Evolutionary conservation across 441 rosid species (phyloP).

Genomic region (Eugenia klotzschiana): DNA sequence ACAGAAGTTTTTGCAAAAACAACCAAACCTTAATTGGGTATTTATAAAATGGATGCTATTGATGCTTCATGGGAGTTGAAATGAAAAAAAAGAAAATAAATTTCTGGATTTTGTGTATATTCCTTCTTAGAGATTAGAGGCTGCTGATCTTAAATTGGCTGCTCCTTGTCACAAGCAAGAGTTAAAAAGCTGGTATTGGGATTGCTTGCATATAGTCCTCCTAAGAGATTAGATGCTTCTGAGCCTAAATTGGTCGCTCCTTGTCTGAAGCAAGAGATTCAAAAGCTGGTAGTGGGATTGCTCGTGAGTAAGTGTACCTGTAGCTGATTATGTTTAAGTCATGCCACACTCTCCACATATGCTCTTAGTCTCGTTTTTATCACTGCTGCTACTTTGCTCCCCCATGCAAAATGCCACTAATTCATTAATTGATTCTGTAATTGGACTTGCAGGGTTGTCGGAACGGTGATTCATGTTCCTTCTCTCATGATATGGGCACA

Average conservation of each 20-base stretch:
- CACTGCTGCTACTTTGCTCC: background rate
- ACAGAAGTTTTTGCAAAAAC: background rate
- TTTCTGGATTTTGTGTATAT: background rate
- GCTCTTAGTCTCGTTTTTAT: background rate
- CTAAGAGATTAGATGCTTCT: background rate
- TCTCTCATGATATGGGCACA: slow-evolving; percentile 43
- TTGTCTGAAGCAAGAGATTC: background rate
- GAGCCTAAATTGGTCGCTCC: background rate
- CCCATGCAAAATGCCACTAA: background rate
- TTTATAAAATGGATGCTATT: background rate
- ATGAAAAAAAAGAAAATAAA: background rate
- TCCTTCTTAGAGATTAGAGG: background rate
- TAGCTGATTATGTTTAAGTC: background rate
- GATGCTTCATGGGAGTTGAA: background rate
- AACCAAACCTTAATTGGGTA: background rate
- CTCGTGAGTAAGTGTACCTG: background rate
- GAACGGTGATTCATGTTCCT: slow-evolving; percentile 55
- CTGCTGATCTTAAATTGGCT: background rate
- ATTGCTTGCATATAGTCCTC: background rate
- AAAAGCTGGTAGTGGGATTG: background rate
- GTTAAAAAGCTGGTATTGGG: background rate
- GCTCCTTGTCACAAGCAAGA: background rate
- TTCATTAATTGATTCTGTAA: background rate
- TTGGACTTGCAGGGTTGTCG: slow-evolving; percentile 62
- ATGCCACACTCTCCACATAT: background rate